These are phyloP conservation scores for Rhododendron molle DNA, from an alignment of 148 eudicot genomes.

Conservation along the genomic window DNA sequence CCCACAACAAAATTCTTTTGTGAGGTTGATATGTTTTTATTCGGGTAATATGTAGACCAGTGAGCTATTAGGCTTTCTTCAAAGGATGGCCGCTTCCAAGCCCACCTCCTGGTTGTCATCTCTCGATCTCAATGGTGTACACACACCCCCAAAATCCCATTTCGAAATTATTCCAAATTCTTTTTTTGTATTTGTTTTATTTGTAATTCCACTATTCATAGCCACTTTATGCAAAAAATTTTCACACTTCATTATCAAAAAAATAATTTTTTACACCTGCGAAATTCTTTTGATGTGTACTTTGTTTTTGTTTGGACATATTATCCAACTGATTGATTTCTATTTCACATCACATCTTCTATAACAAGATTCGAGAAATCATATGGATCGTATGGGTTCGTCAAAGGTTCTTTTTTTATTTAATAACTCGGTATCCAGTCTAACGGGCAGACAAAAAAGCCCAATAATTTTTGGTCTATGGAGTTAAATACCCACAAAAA, in stretches of 20 bases:
- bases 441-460: neutral
- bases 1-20: neutral
- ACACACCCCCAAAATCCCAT: neutral
- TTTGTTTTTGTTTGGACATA: neutral
- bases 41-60: too few relatives aligned
- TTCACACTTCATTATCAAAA: too few relatives aligned
- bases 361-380: too few relatives aligned
- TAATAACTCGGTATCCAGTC: neutral
- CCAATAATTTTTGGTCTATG: neutral
- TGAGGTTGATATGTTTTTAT: neutral
- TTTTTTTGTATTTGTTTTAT: neutral
- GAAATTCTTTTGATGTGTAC: neutral
- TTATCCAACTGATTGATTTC: neutral
- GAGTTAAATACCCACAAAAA: neutral
- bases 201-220: neutral
- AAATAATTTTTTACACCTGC: neutral
- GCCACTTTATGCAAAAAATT: neutral
- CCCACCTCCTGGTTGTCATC: too few relatives aligned
- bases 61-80: too few relatives aligned
- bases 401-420: neutral
- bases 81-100: too few relatives aligned
- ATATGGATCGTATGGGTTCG: neutral
- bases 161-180: neutral
- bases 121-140: neutral
- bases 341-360: neutral